Evolutionary conservation across 495 filamentous ascomycete genomes (phyloP).

Genomic region (Echria macrotheca): DNA sequence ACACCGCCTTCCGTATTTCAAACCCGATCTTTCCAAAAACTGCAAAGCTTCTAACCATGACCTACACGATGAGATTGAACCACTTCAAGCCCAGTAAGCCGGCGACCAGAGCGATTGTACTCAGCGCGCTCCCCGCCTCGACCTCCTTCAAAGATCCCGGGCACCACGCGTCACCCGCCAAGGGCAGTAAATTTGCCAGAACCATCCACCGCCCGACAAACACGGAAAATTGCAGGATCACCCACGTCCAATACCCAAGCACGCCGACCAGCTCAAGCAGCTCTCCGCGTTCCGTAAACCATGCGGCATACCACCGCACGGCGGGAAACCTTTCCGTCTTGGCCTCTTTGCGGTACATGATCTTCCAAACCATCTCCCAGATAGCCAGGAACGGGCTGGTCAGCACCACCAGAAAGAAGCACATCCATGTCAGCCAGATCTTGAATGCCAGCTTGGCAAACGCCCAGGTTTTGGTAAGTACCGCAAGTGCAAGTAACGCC

Average conservation of each 20-base stretch:
- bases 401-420: background rate
- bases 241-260: background rate
- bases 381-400: background rate
- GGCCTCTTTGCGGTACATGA: background rate
- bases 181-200: background rate
- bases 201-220: conserved; percentile 1
- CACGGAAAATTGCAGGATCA: background rate
- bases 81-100: background rate
- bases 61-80: background rate
- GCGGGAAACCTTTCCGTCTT: background rate
- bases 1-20: no score
- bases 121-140: background rate
- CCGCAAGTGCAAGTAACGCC: background rate
- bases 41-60: no score
- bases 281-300: background rate
- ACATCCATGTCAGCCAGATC: background rate
- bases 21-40: no score
- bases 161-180: background rate
- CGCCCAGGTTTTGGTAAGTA: background rate
- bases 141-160: background rate
- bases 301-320: background rate
- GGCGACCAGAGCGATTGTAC: background rate
- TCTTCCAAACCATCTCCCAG: background rate
- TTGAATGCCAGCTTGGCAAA: background rate
- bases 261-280: background rate